Evolutionary conservation across 2,329 filamentous ascomycete genomes (phyloP), one percentile per base, ranked within the genome.

Genomic region (Nemania serpens): DNA sequence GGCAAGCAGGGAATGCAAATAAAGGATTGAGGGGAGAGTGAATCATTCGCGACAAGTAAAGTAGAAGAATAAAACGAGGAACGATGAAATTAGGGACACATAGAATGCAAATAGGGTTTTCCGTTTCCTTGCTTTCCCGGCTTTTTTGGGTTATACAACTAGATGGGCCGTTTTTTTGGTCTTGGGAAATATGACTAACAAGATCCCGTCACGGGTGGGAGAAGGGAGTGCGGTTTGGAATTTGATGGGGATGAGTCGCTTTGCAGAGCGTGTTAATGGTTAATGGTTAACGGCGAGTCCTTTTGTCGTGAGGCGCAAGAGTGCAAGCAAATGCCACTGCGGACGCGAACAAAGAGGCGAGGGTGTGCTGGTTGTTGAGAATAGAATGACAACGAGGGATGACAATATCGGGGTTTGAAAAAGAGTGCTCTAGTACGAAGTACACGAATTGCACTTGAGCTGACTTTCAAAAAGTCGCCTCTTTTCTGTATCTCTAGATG

Each of bases 401-500:
- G 58, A 60, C n/a, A 42, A 62, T 59, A 48, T 66, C 58, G 43
- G 48, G 49, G 57, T 36, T 49, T 12, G 49, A 43, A 66, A 59
- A 49, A 54, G 59, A 54, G 58, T 39, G 60, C 59, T 69, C 59
- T 66, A 41, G 59, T 50, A 55, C 48, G 43, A 65, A 41, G 59
- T 50, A 55, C 48, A 47, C 56, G 56, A 52, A 60, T 72, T 68
- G 72, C 72, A 77, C 63, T 69, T 55, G 66, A 83, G 82, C 82
- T 82, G 81, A 84, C 82, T 83, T 79, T 78, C 69, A 73, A 75
- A 76, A 82, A 71, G 70, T 73, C 70, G 81, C 81, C 81, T 82
- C 79, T 56, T 63, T 70, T 73, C 72, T 73, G 78, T 69, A 75
- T 74, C 74, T 79, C 79, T 79, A 84, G 74, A 83, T 77, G 77